phyloP scores from a whole-genome alignment of 495 filamentous ascomycete genomes.

The Xylaria castorea region DNA sequence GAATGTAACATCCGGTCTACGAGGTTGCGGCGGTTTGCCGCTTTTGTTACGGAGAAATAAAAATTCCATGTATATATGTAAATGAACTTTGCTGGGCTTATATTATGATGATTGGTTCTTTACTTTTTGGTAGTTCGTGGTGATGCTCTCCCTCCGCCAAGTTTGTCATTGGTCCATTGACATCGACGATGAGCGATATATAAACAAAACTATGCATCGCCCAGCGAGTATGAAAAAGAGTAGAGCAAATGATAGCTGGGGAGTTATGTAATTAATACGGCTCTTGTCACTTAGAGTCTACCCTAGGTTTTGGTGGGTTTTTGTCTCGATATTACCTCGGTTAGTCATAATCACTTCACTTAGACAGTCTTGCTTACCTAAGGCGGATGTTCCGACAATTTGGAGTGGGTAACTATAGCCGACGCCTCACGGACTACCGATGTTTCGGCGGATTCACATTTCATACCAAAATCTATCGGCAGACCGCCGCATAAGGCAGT shows the following conservation, averaged over 20 bases:
- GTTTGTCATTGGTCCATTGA: neutral
- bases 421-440: slow-evolving; percentile 24
- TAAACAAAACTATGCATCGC: neutral
- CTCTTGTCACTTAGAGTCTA: neutral
- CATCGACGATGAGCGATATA: neutral
- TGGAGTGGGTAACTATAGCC: neutral
- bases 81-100: neutral
- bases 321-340: neutral
- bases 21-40: neutral
- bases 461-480: neutral
- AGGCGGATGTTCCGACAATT: slow-evolving; percentile 21
- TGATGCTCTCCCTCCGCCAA: neutral
- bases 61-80: neutral
- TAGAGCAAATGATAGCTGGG: neutral
- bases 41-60: neutral
- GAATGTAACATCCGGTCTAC: neutral
- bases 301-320: neutral
- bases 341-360: neutral
- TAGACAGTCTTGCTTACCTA: slow-evolving; percentile 4
- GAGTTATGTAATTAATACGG: too few relatives aligned
- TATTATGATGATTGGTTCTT: neutral
- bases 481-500: slow-evolving; percentile 14
- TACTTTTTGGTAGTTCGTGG: neutral
- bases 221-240: too few relatives aligned
- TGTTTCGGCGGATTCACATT: slow-evolving; percentile 17